Evolutionary conservation across 805 yeast species (phyloP), one percentile per base, ranked within the genome.

Genomic region (Yamadazyma tumulicola): DNA sequence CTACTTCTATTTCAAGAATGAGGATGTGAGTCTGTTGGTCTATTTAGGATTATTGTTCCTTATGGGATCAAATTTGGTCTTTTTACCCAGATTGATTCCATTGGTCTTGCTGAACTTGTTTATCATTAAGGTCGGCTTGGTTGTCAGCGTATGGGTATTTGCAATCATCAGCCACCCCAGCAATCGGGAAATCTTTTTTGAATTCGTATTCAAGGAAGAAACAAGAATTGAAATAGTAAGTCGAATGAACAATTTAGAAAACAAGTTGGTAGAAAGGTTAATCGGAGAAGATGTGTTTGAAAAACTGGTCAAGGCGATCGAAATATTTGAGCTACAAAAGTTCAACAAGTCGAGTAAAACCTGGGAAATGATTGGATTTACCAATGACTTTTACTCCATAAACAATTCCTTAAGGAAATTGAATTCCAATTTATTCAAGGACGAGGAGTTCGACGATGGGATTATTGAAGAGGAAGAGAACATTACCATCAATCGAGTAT

Each of bases 321-420:
- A 81, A 49, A 72, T 83, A 1, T 86, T 59, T 57, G 94, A 84
- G 53, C 59, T 84, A 22, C 93, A 84, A 44, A 59, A 60, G 41
- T 64, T 74, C 43, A 68, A 72, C 48, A 54, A 60, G 9, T 57
- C 56, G 11, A 56, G 70, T 2, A 75, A 72, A 31, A 74, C 72
- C 36, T 84, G 94, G 94, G 72, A 70, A 29, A 55, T 71, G n/a
- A 54, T 76, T 1, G 84, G 85, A 17, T 83, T 67, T 51, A 57
- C 79, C 2, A 64, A 62, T 30, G 78, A 75, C 43, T 70, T 72
- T 37, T 80, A 69, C 48, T 63, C 83, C 1, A 48, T 69, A 16
- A 75, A 78, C 44, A 49, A 54, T 33, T 61, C 64, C 4, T 37
- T 39, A 12, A 41, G 63, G 21, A 38, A 43, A 26, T 20, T 45